These are phyloP conservation scores for Papiliotrema nemorosa DNA, from an alignment of 1,284 basidiomycete genomes.

Conservation along the genomic window DNA sequence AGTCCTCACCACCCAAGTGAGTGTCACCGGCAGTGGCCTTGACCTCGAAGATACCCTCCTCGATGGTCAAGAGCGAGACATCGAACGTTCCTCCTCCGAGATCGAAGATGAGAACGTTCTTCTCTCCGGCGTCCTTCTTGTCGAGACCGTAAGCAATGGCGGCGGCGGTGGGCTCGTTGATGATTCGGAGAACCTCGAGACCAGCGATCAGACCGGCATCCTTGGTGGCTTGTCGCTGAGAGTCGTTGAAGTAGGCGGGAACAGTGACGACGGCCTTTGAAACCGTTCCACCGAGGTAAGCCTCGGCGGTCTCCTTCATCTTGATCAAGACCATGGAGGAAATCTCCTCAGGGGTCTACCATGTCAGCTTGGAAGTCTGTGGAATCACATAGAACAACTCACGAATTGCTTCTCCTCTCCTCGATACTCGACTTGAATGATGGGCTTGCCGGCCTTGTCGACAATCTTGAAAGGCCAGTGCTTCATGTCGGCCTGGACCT, in stretches of 20 bases:
- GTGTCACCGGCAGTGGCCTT: slow-evolving; percentile 99
- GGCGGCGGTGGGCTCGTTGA: slow-evolving; percentile 98
- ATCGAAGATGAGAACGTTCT: slow-evolving; percentile 97
- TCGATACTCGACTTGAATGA: slow-evolving; percentile 80
- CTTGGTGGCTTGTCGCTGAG: slow-evolving; percentile 97
- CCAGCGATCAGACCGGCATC: slow-evolving; percentile 96
- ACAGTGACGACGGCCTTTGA: slow-evolving; percentile 90
- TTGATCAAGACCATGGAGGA: slow-evolving; percentile 96
- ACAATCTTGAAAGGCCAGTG: slow-evolving; percentile 73
- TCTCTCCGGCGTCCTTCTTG: slow-evolving; percentile 69
- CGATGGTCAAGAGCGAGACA: slow-evolving; percentile 95
- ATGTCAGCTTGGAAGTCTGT: slow-evolving; percentile 5
- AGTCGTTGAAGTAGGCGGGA: slow-evolving; percentile 98
- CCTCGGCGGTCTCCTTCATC: slow-evolving; percentile 98
- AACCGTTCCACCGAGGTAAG: slow-evolving; percentile 82
- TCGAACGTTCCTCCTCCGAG: slow-evolving; percentile 99
- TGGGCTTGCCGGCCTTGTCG: slow-evolving; percentile 79
- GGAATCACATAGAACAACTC: slow-evolving; percentile 47
- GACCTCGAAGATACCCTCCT: slow-evolving; percentile 99
- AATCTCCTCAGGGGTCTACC: slow-evolving; percentile 53
- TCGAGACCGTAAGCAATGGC: slow-evolving; percentile 97
- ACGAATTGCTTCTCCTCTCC: slow-evolving; percentile 83
- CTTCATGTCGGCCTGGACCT: slow-evolving; percentile 74
- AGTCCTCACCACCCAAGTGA: slow-evolving; percentile 98
- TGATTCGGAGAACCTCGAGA: slow-evolving; percentile 93